These are phyloP conservation scores for Phanerodontia chrysosporium DNA, from an alignment of 768 basidiomycete genomes.

Conservation along the genomic window DNA sequence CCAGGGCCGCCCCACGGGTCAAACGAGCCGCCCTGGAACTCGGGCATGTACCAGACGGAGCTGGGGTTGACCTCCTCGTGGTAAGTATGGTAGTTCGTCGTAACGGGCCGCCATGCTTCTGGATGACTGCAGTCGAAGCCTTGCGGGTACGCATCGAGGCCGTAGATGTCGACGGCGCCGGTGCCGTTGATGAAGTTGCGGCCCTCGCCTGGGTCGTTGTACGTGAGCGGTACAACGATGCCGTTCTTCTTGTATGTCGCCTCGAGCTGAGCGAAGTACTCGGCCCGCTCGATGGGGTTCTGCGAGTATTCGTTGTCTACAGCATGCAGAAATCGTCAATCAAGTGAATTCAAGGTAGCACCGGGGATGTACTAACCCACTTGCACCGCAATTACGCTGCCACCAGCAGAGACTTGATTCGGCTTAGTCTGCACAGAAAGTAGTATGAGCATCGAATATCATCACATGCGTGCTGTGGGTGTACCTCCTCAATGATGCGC, in stretches of 20 bases:
- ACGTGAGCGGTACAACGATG: conserved; percentile 25
- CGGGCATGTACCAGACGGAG: conserved; percentile 71
- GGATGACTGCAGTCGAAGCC: conserved; percentile 80
- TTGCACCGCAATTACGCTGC: conserved; percentile 42
- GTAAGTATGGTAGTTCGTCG: conserved; percentile 59
- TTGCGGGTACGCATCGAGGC: conserved; percentile 67
- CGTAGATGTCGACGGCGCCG: conserved; percentile 28
- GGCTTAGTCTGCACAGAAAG: background rate
- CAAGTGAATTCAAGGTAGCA: background rate
- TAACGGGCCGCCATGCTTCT: conserved; percentile 57
- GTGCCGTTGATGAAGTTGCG: conserved; percentile 27
- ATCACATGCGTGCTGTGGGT: background rate
- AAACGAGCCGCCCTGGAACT: conserved; percentile 55
- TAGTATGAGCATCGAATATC: background rate
- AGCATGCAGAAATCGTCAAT: background rate
- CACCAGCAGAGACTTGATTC: conserved; percentile 35
- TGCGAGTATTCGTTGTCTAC: conserved; percentile 73
- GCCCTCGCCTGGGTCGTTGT: conserved; percentile 25
- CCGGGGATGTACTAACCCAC: conserved; percentile 35
- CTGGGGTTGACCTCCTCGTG: conserved; percentile 44
- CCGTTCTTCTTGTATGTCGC: conserved; percentile 16
- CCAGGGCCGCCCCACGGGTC: conserved; percentile 84
- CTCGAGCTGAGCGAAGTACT: conserved; percentile 23
- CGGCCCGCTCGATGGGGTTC: conserved; percentile 21
- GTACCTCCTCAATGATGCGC: conserved; percentile 45